Evolutionary conservation across 768 basidiomycete genomes (phyloP).

Genomic region (Podaxis sp.): DNA sequence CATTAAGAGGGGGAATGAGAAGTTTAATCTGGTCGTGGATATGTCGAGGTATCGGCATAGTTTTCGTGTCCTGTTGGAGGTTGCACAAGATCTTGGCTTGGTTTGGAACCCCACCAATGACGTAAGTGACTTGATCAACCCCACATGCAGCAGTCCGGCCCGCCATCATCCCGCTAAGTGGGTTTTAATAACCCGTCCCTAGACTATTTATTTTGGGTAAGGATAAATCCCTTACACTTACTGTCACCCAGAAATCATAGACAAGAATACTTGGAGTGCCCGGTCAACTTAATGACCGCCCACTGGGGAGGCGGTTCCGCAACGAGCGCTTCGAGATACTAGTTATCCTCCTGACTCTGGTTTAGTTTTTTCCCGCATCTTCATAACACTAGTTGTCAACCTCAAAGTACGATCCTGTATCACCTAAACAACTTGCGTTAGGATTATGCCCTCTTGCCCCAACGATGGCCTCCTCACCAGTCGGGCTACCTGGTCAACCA

Average conservation of each 20-base stretch:
- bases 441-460: background rate
- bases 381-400: background rate
- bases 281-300: too few relatives aligned
- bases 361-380: background rate
- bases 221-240: too few relatives aligned
- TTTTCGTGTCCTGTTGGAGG: background rate
- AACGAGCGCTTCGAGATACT: background rate
- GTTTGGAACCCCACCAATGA: background rate
- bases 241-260: too few relatives aligned
- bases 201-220: too few relatives aligned
- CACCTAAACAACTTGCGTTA: background rate
- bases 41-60: slow-evolving; percentile 58
- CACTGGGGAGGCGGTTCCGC: background rate
- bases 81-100: background rate
- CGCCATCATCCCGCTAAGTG: too few relatives aligned
- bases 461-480: background rate
- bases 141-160: background rate
- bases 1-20: slow-evolving; percentile 88
- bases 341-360: background rate
- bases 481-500: slow-evolving; percentile 7
- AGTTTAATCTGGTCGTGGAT: slow-evolving; percentile 70
- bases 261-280: too few relatives aligned
- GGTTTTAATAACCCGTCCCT: too few relatives aligned
- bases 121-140: background rate
- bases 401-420: background rate